Conservation (phyloP, 2,329 filamentous ascomycete species). For the Fusarium mangiferae region DNA sequence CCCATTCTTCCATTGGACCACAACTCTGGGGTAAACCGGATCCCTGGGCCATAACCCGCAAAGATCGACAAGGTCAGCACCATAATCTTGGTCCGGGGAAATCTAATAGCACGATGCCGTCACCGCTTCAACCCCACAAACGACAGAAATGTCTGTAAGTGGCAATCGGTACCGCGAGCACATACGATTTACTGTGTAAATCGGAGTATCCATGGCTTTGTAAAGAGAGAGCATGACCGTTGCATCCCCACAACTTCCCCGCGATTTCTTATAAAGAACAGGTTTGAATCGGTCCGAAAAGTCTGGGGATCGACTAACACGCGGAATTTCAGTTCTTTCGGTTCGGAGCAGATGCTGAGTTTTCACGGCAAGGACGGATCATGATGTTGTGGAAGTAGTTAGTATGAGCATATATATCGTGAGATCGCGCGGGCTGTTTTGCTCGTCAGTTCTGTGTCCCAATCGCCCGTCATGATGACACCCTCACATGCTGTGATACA, state of each 20-base stretch:
- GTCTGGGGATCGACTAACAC: not conserved
- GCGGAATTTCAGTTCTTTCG: not conserved
- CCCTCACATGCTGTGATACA: slow-evolving; percentile 20
- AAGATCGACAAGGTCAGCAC: slow-evolving; percentile 22
- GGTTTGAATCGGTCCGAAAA: slow-evolving; percentile 34
- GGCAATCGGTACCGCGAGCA: not conserved
- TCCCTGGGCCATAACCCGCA: not conserved
- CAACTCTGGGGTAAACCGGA: slow-evolving; percentile 17
- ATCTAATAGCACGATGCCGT: slow-evolving; percentile 13
- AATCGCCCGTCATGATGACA: slow-evolving; percentile 18
- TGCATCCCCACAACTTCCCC: slow-evolving; percentile 31
- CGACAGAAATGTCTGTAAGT: not conserved
- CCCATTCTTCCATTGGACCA: slow-evolving; percentile 8
- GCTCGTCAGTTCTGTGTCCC: not conserved
- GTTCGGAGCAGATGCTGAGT: not conserved
- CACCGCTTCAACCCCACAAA: not conserved
- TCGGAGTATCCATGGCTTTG: not conserved
- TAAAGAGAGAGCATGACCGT: not conserved
- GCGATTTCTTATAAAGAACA: slow-evolving; percentile 8
- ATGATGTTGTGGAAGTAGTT: not conserved
- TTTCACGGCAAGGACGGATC: not conserved
- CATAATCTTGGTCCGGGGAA: not conserved
- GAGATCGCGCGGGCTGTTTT: not conserved
- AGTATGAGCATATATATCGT: slow-evolving; percentile 12
- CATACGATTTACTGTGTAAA: not conserved